These are phyloP conservation scores for Platanthera guangdongensis DNA, from an alignment of 106 monocot genomes.

Conservation along the genomic window DNA sequence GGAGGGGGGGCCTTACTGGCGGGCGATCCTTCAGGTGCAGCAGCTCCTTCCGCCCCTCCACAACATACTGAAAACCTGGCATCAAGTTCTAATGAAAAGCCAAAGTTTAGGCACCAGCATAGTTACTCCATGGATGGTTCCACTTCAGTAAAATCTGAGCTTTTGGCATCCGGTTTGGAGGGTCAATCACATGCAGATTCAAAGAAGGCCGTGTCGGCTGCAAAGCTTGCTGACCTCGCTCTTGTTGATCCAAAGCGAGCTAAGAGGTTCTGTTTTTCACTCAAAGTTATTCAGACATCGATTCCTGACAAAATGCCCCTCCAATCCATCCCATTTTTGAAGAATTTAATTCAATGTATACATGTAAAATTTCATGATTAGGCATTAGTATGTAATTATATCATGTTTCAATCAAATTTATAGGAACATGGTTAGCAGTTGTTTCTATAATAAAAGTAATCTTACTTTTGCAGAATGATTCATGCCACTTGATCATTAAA, in stretches of 20 bases:
- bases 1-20: background rate
- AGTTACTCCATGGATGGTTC: constrained; percentile 76
- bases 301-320: background rate
- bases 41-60: background rate
- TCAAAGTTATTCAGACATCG: background rate
- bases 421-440: background rate
- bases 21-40: background rate
- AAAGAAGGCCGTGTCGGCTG: constrained; percentile 78
- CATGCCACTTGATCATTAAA: background rate
- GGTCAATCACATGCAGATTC: constrained; percentile 33
- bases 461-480: background rate
- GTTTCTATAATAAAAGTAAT: background rate
- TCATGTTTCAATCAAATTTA: background rate
- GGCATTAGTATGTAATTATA: background rate
- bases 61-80: constrained; percentile 4
- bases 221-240: constrained; percentile 78
- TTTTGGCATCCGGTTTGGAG: constrained; percentile 28
- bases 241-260: constrained; percentile 83
- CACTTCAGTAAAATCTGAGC: constrained; percentile 38
- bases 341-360: background rate
- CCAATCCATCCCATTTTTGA: background rate
- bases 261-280: constrained; percentile 48
- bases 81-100: constrained; percentile 11
- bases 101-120: constrained; percentile 61
- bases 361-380: background rate